phyloP scores from a whole-genome alignment of 2,329 filamentous ascomycete species.

The Verticillium isaacii region DNA sequence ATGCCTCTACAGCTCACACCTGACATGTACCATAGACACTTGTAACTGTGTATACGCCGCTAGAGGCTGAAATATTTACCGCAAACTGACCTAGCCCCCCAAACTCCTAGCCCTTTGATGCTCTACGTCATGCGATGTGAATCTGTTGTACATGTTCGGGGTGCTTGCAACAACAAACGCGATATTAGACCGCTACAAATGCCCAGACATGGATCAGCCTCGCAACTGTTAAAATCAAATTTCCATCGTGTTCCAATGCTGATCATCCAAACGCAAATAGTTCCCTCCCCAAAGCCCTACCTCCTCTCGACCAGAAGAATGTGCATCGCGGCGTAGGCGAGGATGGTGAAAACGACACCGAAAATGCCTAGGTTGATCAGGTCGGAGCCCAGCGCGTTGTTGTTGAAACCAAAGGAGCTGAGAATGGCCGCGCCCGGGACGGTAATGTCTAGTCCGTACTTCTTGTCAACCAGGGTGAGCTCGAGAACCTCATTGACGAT shows the following conservation, averaged over 20 bases:
- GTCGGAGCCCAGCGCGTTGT: constrained; percentile 79
- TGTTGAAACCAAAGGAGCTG: constrained; percentile 92
- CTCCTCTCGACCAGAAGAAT: constrained; percentile 85
- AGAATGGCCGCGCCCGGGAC: constrained; percentile 92
- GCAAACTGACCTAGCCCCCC: neutral
- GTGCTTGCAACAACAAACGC: neutral
- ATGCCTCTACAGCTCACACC: neutral
- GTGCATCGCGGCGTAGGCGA: constrained; percentile 93
- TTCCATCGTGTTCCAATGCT: neutral
- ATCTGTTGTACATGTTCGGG: neutral
- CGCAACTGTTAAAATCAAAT: neutral
- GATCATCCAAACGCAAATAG: neutral
- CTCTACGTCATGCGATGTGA: neutral
- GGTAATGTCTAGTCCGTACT: constrained; percentile 94
- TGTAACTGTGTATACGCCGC: constrained; percentile 3
- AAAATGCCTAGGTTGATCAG: constrained; percentile 78
- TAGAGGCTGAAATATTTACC: constrained; percentile 1
- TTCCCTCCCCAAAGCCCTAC: constrained; percentile 31
- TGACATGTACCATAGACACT: constrained; percentile 2
- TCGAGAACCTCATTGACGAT: constrained; percentile 96
- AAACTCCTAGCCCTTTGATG: neutral
- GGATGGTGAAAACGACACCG: constrained; percentile 73
- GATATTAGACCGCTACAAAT: neutral
- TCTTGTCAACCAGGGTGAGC: constrained; percentile 84
- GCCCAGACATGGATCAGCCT: constrained; percentile 1